A percentile compares a stretch with the other conserved stretches of the same genome.
Evolutionary conservation across 495 filamentous ascomycete genomes (phyloP).

Genomic region (Aspergillus cristatus): DNA sequence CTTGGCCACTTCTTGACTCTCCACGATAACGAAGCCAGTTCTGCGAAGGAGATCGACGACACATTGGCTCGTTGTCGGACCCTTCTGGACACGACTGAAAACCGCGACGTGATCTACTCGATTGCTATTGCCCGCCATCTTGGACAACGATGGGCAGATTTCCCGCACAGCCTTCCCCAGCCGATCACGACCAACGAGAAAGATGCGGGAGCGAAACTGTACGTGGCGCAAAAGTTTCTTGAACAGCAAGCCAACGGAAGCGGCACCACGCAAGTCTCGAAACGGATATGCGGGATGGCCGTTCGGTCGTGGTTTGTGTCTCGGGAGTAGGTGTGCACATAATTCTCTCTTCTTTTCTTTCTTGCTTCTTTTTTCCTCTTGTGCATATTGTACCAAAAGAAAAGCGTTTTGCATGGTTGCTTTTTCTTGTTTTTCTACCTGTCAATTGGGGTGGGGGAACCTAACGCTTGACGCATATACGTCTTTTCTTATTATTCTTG

Average conservation of each 20-base stretch:
- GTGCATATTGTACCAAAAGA: constrained; percentile 17
- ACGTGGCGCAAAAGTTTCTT: constrained; percentile 75
- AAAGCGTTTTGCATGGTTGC: constrained; percentile 7
- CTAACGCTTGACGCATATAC: neutral
- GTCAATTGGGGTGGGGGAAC: neutral
- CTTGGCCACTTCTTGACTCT: constrained; percentile 64
- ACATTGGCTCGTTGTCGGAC: constrained; percentile 52
- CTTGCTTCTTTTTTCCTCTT: constrained; percentile 6
- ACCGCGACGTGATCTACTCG: constrained; percentile 87
- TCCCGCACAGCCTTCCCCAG: constrained; percentile 47
- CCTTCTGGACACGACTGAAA: constrained; percentile 69
- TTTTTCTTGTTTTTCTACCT: neutral
- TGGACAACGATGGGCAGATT: constrained; percentile 57
- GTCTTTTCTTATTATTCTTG: neutral
- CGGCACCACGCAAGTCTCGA: constrained; percentile 73
- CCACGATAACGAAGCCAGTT: constrained; percentile 50
- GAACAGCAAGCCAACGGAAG: constrained; percentile 60
- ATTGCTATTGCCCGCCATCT: constrained; percentile 71
- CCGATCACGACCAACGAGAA: constrained; percentile 57
- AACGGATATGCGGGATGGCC: constrained; percentile 66
- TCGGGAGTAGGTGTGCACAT: constrained; percentile 19
- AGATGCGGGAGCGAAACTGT: constrained; percentile 61
- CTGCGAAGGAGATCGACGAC: constrained; percentile 52
- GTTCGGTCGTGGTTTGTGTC: constrained; percentile 45
- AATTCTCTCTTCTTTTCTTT: constrained; percentile 1